Evolutionary conservation across 2,329 filamentous ascomycete genomes (phyloP).

Genomic region (Microsporum audouinii): DNA sequence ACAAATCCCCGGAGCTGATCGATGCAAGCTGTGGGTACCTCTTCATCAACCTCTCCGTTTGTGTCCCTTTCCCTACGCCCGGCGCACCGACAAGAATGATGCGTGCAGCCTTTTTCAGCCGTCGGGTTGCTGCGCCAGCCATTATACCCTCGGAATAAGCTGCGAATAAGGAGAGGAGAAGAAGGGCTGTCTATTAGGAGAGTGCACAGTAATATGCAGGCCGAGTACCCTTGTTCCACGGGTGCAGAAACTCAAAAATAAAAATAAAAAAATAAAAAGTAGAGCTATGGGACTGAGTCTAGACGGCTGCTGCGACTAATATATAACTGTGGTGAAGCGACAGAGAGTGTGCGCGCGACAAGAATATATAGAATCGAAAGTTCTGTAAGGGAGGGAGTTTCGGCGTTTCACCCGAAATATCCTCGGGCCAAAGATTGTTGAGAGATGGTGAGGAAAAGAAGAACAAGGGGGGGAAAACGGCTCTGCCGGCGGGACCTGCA

Average conservation of each 20-base stretch:
- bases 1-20: conserved; percentile 85
- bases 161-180: neutral
- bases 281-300: neutral
- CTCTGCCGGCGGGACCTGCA: neutral
- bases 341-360: neutral
- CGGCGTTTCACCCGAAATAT: neutral
- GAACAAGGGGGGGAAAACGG: neutral
- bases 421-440: neutral
- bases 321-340: neutral
- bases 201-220: neutral
- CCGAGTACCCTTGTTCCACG: neutral
- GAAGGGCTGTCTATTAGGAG: neutral
- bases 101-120: conserved; percentile 69
- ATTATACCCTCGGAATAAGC: conserved; percentile 4
- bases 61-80: conserved; percentile 94
- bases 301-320: neutral
- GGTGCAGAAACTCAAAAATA: neutral
- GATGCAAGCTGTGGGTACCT: conserved; percentile 80
- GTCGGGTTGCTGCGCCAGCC: conserved; percentile 22
- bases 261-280: neutral
- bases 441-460: neutral
- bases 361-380: neutral
- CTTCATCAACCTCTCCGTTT: conserved; percentile 75
- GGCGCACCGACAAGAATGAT: conserved; percentile 92
- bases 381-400: neutral